Base-by-base conservation (phyloP, 2,329 filamentous ascomycete species). In the Penicillium hesseltinei region DNA sequence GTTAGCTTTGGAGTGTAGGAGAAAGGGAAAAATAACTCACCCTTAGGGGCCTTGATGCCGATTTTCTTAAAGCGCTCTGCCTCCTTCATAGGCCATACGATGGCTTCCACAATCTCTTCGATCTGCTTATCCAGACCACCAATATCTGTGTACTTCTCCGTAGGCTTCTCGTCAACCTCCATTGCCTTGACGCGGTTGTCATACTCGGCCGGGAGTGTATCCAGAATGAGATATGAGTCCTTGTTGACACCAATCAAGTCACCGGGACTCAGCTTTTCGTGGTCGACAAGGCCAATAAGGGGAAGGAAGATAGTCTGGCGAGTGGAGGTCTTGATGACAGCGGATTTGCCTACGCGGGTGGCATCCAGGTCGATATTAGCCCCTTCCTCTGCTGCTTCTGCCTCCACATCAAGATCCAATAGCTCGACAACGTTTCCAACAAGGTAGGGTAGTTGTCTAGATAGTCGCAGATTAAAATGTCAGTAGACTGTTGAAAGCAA, bases 41-140 rank as follows among this genome's bases (percentile, higher is more conserved):
- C 94, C 80, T 99, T 99, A 15, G 94, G 94, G 40, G 94, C 93
- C 81, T 99, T 99, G 82, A 99, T 99, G 67, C 94, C 94, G 71
- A 99, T 97, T 84, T 97, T 97, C 84, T 97, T 97, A 82, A 99
- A 99, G 21, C 93, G 86, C 69, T 99, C 95, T 2, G 94, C 92
- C 79, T 99, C 93, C 84, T 97, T 97, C 94, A 99, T 99, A 2
- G 94, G 94, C 93, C 93, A 97, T 31, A 99, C 94, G 49, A 99
- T 94, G 55, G 94, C 94, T 80, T 99, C 94, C 9, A 99, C 92
- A 54, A 99, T 84, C 79, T 99, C 95, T 76, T 97, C 93, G 72
- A 99, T 99, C 81, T 99, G 94, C 81, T 99, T 99, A 78, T 97
- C 92, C 69, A 99, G 78, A 51, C 94, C 94, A 78, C 94, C 94